These are phyloP conservation scores for Exophiala phaeomuriformis DNA, from an alignment of 2,329 filamentous ascomycete species.

Conservation along the genomic window DNA sequence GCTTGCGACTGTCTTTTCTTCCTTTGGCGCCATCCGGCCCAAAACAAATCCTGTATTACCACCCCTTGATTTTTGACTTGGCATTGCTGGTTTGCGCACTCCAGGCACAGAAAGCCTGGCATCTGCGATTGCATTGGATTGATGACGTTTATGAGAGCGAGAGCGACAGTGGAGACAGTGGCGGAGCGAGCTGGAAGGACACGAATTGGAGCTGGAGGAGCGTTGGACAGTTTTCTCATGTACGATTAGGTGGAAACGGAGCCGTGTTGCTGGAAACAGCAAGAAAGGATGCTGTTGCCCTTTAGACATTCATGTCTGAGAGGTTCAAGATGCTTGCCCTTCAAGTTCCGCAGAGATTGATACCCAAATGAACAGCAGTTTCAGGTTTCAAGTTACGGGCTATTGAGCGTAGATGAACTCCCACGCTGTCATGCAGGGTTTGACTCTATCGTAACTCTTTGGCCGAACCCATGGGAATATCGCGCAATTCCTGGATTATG, in stretches of 20 bases:
- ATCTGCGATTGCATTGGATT: constrained; percentile 3
- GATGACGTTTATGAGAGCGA: constrained; percentile 13
- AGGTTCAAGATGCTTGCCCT: neutral
- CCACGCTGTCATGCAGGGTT: too few species aligned
- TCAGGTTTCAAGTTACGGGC: too few species aligned
- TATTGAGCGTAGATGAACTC: too few species aligned
- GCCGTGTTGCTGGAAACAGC: neutral
- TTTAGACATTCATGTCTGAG: too few species aligned
- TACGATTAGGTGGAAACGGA: constrained; percentile 10
- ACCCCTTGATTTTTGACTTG: constrained; percentile 7
- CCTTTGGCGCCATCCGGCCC: neutral
- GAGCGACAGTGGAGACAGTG: neutral
- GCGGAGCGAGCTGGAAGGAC: neutral
- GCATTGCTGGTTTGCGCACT: constrained; percentile 12
- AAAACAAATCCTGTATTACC: constrained; percentile 21
- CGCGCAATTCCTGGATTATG: too few species aligned
- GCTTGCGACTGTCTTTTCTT: neutral
- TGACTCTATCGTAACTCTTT: too few species aligned
- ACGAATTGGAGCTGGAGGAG: neutral
- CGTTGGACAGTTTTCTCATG: constrained; percentile 2
- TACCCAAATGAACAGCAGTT: neutral
- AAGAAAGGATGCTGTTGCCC: neutral
- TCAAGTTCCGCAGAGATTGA: neutral
- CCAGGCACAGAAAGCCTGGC: neutral
- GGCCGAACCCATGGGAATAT: too few species aligned